phyloP scores from a whole-genome alignment of 2,329 filamentous ascomycete genomes.

The Fusarium floridanum region DNA sequence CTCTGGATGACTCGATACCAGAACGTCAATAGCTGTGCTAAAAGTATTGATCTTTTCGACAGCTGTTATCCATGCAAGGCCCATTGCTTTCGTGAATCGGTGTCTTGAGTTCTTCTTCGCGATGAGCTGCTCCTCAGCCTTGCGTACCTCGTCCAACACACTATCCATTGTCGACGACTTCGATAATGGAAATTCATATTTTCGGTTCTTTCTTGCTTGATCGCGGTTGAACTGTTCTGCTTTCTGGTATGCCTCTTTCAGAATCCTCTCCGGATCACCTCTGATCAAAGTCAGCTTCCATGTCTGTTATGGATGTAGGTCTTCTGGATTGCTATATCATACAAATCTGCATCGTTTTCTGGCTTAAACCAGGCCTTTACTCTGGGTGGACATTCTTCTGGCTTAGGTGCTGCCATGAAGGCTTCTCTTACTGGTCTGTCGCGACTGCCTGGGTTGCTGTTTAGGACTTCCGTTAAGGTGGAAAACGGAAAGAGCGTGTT shows the following conservation, averaged over 20 bases:
- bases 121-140: neutral
- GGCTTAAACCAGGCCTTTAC: constrained; percentile 13
- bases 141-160: constrained; percentile 1
- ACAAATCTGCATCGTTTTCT: constrained; percentile 2
- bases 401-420: neutral
- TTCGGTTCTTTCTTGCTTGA: neutral
- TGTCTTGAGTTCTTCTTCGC: neutral
- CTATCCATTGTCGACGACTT: constrained; percentile 9
- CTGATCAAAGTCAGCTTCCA: neutral
- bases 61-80: neutral
- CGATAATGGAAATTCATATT: neutral
- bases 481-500: no score
- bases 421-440: neutral
- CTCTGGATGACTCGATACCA: constrained; percentile 19
- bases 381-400: neutral
- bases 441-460: no score
- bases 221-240: constrained; percentile 9
- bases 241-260: constrained; percentile 14
- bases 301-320: neutral
- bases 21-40: constrained; percentile 9
- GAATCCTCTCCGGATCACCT: constrained; percentile 3
- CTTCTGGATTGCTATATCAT: neutral
- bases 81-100: neutral
- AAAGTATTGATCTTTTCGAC: constrained; percentile 16
- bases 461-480: no score